Evolutionary conservation across 306 rosid genomes (phyloP).

Genomic region (Quercus dentata): DNA sequence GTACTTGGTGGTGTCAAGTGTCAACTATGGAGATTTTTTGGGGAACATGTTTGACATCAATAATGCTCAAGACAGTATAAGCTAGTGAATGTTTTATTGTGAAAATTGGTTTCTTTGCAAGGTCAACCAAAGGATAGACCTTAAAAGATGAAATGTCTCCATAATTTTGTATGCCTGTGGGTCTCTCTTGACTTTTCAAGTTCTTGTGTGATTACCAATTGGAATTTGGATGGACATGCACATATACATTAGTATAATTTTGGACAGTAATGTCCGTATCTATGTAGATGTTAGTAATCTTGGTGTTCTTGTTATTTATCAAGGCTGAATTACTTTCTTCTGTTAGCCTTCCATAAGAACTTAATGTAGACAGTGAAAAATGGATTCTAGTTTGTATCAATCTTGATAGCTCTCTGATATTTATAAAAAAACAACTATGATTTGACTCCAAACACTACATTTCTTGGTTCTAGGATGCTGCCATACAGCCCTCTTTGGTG

Average conservation of each 20-base stretch:
- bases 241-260: not conserved
- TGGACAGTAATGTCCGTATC: not conserved
- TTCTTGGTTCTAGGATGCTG: conserved; percentile 54
- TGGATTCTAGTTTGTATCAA: not conserved
- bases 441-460: conserved; percentile 7
- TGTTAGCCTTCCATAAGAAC: not conserved
- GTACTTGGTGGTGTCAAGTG: not conserved
- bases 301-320: not conserved
- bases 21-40: not conserved
- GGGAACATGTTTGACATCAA: not conserved
- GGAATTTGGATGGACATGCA: conserved; percentile 3
- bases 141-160: not conserved
- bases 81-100: not conserved
- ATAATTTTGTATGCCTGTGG: too few species aligned
- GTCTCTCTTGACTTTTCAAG: not conserved
- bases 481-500: conserved; percentile 77
- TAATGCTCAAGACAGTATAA: not conserved
- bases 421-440: not conserved
- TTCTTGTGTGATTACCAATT: not conserved
- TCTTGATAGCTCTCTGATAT: not conserved
- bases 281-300: not conserved
- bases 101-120: not conserved
- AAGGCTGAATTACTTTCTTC: not conserved
- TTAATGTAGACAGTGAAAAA: not conserved
- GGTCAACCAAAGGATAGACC: not conserved